phyloP scores from a whole-genome alignment of 352 stramenopile species.

The Phytopythium kandeliae region DNA sequence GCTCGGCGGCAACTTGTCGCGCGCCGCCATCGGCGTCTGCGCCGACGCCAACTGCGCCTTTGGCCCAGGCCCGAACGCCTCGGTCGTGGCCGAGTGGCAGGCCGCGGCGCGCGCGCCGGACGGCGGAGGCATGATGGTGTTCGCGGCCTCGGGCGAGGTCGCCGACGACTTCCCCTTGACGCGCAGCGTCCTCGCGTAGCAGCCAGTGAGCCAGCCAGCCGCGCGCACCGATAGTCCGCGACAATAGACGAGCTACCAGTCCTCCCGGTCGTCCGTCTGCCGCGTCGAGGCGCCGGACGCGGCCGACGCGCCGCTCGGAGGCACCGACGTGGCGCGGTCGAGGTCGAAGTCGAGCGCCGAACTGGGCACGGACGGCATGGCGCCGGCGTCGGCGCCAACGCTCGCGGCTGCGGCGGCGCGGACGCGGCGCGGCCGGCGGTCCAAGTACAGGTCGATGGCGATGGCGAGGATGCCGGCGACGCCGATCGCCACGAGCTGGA shows the following conservation, averaged over 20 bases:
- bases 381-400: conserved; percentile 4
- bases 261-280: neutral
- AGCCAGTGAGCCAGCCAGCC: no score
- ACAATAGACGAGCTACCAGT: conserved; percentile 1
- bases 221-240: neutral
- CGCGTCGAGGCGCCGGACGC: conserved; percentile 3
- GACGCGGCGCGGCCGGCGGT: conserved; percentile 17
- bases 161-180: conserved; percentile 42
- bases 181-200: conserved; percentile 33
- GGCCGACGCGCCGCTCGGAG: conserved; percentile 1
- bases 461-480: conserved; percentile 19
- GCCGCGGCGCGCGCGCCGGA: no score
- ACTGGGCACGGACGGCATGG: conserved; percentile 19
- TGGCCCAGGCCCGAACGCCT: conserved; percentile 49
- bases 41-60: conserved; percentile 45
- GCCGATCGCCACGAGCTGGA: conserved; percentile 21
- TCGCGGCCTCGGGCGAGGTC: conserved; percentile 53
- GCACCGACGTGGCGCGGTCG: neutral
- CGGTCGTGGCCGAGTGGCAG: conserved; percentile 52
- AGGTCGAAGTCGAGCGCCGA: conserved; percentile 16
- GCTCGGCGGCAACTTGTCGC: conserved; percentile 36
- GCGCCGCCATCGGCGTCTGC: conserved; percentile 58
- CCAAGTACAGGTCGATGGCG: conserved; percentile 21
- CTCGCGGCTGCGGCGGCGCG: conserved; percentile 1
- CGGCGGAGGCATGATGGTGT: conserved; percentile 73